These are phyloP conservation scores for Aspergillus felis DNA, from an alignment of 2,329 filamentous ascomycete genomes.

Conservation along the genomic window DNA sequence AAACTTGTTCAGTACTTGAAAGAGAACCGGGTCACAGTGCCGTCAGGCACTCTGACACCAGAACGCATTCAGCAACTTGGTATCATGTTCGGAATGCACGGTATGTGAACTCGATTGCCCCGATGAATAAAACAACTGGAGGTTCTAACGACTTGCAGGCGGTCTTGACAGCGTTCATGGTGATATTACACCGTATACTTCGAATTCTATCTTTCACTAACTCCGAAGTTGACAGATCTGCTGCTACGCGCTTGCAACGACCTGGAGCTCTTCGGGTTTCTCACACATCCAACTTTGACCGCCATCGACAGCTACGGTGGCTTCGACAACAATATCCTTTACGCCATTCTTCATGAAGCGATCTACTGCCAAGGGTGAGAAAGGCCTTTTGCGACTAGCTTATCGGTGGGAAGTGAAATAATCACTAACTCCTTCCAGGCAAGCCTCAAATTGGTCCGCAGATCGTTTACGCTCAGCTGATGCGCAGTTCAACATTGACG, in stretches of 20 bases:
- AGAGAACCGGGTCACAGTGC: conserved; percentile 60
- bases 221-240: conserved; percentile 43
- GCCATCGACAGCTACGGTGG: conserved; percentile 63
- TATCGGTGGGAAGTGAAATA: background rate
- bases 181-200: conserved; percentile 22
- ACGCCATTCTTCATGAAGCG: conserved; percentile 81
- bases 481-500: conserved; percentile 46
- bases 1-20: conserved; percentile 63
- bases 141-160: conserved; percentile 36
- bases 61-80: conserved; percentile 74
- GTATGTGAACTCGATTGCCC: conserved; percentile 25
- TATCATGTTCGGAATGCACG: conserved; percentile 72
- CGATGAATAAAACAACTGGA: background rate
- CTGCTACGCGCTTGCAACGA: conserved; percentile 69
- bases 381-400: background rate
- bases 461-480: conserved; percentile 40
- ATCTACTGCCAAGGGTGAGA: conserved; percentile 71
- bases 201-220: background rate
- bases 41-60: conserved; percentile 68
- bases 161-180: conserved; percentile 71
- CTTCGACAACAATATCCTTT: conserved; percentile 76
- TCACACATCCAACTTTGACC: conserved; percentile 68
- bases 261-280: conserved; percentile 68
- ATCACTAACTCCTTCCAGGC: conserved; percentile 31
- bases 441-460: conserved; percentile 71